A percentile compares a stretch with the other conserved stretches of the same genome.
Evolutionary conservation across 306 rosid species (phyloP).

Genomic region (Quercus aquifolioides): DNA sequence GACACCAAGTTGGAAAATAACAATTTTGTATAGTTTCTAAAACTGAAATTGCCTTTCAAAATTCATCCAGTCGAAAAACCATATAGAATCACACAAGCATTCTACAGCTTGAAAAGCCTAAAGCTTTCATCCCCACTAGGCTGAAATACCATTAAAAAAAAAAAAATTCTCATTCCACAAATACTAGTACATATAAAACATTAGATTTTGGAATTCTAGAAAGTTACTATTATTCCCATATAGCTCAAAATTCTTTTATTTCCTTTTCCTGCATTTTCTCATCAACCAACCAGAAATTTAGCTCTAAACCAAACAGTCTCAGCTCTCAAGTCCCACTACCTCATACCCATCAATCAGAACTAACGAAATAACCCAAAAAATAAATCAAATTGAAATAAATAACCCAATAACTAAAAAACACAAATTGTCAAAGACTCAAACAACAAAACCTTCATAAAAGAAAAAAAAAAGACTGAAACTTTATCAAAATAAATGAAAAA

Average conservation of each 20-base stretch:
- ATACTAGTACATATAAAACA: too few relatives aligned
- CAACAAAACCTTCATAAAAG: neutral
- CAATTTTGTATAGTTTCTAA: neutral
- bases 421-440: neutral
- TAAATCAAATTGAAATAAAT: neutral
- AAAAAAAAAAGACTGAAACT: too few relatives aligned
- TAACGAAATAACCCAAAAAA: neutral
- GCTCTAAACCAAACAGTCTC: neutral
- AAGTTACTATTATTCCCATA: too few relatives aligned
- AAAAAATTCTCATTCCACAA: neutral
- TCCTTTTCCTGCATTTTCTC: neutral
- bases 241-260: neutral
- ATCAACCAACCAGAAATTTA: neutral
- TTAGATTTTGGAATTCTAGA: too few relatives aligned
- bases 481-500: neutral
- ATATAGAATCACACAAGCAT: neutral
- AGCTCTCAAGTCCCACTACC: neutral
- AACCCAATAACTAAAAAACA: neutral
- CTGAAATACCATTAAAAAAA: neutral
- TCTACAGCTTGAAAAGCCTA: neutral
- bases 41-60: neutral
- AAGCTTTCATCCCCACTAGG: neutral
- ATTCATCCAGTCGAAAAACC: neutral
- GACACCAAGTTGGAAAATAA: neutral
- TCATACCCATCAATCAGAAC: neutral